Evolutionary conservation across 164 flowering plant genomes (phyloP).

Genomic region (Cinnamomum micranthum): DNA sequence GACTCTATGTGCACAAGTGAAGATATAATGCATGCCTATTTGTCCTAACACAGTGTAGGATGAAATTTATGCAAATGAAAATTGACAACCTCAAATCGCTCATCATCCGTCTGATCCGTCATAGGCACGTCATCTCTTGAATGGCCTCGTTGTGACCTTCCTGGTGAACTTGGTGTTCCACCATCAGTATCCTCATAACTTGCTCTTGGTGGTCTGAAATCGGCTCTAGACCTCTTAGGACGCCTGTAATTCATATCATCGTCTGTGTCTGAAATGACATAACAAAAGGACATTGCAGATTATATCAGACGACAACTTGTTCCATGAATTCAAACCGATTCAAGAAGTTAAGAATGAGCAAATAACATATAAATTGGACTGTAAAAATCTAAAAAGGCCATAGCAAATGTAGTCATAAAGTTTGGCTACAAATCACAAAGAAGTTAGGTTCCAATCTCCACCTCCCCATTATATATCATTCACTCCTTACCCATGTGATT

Average conservation of each 20-base stretch:
- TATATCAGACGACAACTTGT: too few species aligned
- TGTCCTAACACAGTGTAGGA: neutral
- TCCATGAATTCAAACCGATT: neutral
- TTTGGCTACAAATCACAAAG: neutral
- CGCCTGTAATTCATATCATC: slow-evolving; percentile 71
- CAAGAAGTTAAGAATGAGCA: neutral
- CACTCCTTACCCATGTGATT: too few species aligned
- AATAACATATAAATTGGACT: neutral
- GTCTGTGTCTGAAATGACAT: slow-evolving; percentile 63
- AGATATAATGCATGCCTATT: neutral
- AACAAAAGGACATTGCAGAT: neutral
- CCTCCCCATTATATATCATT: too few species aligned
- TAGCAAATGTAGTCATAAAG: neutral
- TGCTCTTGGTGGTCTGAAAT: slow-evolving; percentile 53
- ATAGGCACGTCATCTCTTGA: slow-evolving; percentile 81
- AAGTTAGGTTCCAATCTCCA: too few species aligned
- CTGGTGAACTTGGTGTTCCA: slow-evolving; percentile 76
- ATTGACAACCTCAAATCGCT: slow-evolving; percentile 52
- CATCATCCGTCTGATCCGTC: slow-evolving; percentile 87
- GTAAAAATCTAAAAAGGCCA: neutral
- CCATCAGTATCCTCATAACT: slow-evolving; percentile 62
- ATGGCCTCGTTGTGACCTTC: slow-evolving; percentile 56
- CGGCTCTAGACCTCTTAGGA: slow-evolving; percentile 75
- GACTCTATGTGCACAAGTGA: neutral
- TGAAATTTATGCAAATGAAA: slow-evolving; percentile 1